A percentile compares a stretch with the other conserved stretches of the same genome.
phyloP scores from a whole-genome alignment of 2,329 filamentous ascomycete species.

The Gyromitra esculenta region DNA sequence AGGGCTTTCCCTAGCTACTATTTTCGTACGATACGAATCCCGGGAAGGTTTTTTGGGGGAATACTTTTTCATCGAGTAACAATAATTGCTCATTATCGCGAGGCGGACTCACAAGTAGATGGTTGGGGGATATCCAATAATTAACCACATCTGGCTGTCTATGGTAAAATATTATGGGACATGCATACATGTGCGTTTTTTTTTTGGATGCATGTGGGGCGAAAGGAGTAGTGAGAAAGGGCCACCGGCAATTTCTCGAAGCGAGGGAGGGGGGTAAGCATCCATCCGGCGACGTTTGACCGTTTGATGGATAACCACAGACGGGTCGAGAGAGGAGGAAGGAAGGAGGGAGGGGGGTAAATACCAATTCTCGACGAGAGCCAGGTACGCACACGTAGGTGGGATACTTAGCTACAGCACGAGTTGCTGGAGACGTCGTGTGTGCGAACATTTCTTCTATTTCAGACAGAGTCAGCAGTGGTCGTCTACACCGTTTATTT shows the following conservation, averaged over 20 bases:
- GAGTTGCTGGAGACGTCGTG: not conserved
- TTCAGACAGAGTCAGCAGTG: not conserved
- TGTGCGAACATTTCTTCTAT: not conserved
- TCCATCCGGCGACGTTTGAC: slow-evolving; percentile 20
- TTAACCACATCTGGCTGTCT: slow-evolving; percentile 29
- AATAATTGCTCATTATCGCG: slow-evolving; percentile 33
- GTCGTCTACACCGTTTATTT: slow-evolving; percentile 23
- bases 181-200: slow-evolving; percentile 32
- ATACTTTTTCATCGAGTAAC: slow-evolving; percentile 21
- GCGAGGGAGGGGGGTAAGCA: slow-evolving; percentile 30
- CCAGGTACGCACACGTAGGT: too few relatives aligned
- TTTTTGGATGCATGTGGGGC: slow-evolving; percentile 33
- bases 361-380: too few relatives aligned
- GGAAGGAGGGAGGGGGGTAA: too few relatives aligned
- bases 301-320: slow-evolving; percentile 34
- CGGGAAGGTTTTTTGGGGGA: not conserved
- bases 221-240: slow-evolving; percentile 5
- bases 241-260: slow-evolving; percentile 29
- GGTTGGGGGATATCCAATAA: slow-evolving; percentile 20
- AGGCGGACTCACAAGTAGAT: slow-evolving; percentile 10
- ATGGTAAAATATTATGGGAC: not conserved
- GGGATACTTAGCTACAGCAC: too few relatives aligned
- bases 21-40: slow-evolving; percentile 28
- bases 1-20: slow-evolving; percentile 14
- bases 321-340: not conserved